Conservation (phyloP, 805 yeast genomes). For the Saccharomyces paradoxus region DNA sequence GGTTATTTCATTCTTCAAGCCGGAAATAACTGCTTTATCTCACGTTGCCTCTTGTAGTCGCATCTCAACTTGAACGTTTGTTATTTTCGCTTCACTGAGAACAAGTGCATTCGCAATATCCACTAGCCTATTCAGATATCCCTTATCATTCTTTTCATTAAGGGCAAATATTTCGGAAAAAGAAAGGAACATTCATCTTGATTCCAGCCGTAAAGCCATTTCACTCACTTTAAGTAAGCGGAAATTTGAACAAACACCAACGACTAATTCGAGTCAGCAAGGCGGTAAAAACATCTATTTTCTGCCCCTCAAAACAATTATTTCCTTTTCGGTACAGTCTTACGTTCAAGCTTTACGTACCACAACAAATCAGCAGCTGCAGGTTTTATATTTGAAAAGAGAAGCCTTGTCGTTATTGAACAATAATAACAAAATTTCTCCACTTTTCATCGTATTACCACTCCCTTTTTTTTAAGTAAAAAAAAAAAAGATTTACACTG, state of each 20-base stretch:
- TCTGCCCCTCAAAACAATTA: background rate
- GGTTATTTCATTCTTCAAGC: background rate
- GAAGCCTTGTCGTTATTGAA: background rate
- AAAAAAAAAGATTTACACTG: background rate
- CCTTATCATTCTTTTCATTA: background rate
- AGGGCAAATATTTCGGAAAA: background rate
- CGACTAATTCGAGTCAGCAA: background rate
- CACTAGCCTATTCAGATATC: background rate
- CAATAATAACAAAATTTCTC: background rate
- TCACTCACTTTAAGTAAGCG: background rate
- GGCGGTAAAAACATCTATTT: background rate
- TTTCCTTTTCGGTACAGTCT: background rate
- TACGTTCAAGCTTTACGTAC: background rate
- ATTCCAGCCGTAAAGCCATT: background rate
- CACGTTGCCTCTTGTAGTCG: background rate
- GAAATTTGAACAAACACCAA: background rate
- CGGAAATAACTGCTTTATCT: background rate
- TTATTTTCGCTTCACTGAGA: background rate
- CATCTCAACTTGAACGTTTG: background rate
- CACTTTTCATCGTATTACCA: background rate
- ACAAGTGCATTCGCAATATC: background rate
- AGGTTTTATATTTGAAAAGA: background rate
- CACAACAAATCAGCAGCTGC: background rate
- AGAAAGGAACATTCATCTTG: background rate
- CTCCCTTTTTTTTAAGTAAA: background rate